These are phyloP conservation scores for Hymenoscyphus albidus DNA, from an alignment of 2,329 filamentous ascomycete genomes.

Conservation along the genomic window DNA sequence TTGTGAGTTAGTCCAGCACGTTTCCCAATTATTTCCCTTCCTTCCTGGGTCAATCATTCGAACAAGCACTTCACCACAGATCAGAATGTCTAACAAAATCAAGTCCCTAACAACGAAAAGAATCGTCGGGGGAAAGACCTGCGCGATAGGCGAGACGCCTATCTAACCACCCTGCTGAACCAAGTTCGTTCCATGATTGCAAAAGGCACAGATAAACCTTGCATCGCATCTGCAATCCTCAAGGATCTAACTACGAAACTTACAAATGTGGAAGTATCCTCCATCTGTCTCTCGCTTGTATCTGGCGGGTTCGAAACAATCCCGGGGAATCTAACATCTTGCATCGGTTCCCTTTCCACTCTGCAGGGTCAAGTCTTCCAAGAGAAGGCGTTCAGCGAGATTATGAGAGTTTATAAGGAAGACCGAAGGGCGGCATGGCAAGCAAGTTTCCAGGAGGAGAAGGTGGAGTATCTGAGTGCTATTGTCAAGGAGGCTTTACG, in stretches of 20 bases:
- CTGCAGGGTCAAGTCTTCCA: constrained; percentile 47
- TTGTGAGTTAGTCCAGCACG: constrained; percentile 19
- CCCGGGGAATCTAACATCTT: constrained; percentile 49
- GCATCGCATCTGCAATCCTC: constrained; percentile 50
- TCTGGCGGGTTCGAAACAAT: constrained; percentile 54
- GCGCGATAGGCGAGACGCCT: constrained; percentile 45
- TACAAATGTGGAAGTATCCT: constrained; percentile 49
- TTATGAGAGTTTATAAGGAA: constrained; percentile 43
- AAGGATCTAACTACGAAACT: constrained; percentile 52
- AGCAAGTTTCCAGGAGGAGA: constrained; percentile 42
- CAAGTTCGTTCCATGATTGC: constrained; percentile 50
- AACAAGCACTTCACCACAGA: neutral
- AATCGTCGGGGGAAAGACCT: constrained; percentile 44
- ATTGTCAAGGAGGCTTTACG: constrained; percentile 51
- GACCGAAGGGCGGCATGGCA: constrained; percentile 46
- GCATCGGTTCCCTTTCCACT: constrained; percentile 47
- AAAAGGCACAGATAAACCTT: constrained; percentile 49
- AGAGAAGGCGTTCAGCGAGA: constrained; percentile 49
- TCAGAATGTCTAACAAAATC: neutral
- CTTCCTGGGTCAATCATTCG: neutral
- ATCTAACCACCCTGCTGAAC: constrained; percentile 46
- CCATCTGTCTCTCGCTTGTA: constrained; percentile 50
- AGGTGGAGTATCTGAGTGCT: constrained; percentile 45
- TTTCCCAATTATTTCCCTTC: neutral
- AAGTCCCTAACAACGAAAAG: constrained; percentile 48